Percentiles rank a stretch among this genome's conserved stretches.
These are phyloP conservation scores for Vitis hybrid DNA, from an alignment of 177 flowering plant genomes.

Conservation along the genomic window DNA sequence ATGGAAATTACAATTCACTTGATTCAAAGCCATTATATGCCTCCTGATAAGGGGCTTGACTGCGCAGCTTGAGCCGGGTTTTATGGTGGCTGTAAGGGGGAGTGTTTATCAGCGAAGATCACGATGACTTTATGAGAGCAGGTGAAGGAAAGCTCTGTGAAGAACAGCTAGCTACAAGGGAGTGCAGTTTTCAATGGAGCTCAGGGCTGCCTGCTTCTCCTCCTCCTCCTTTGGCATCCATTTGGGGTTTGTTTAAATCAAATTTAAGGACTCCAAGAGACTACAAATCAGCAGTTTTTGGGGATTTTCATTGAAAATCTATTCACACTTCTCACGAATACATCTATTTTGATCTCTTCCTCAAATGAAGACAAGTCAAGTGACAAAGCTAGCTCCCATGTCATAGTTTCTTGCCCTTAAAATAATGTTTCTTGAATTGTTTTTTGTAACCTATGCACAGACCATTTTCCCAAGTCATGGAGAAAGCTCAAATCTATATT, in stretches of 20 bases:
- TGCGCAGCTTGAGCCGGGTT: conserved; percentile 65
- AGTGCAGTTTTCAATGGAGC: conserved; percentile 8
- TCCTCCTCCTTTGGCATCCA: background rate
- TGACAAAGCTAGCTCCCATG: conserved; percentile 38
- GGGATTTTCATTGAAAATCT: conserved; percentile 9
- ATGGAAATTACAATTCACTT: conserved; percentile 10
- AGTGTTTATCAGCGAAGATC: conserved; percentile 22
- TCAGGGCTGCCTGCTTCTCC: background rate
- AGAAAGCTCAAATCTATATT: conserved; percentile 13
- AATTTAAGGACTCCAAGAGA: conserved; percentile 31
- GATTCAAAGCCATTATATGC: conserved; percentile 41
- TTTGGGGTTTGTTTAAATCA: conserved; percentile 1
- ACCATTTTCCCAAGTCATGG: conserved; percentile 7
- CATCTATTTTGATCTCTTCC: conserved; percentile 9
- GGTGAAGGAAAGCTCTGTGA: conserved; percentile 1
- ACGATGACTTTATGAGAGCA: conserved; percentile 14
- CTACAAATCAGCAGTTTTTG: conserved; percentile 21
- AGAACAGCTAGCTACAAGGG: conserved; percentile 5
- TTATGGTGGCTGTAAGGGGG: conserved; percentile 35
- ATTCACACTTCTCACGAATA: conserved; percentile 10
- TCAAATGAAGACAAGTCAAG: conserved; percentile 17
- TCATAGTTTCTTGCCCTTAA: background rate
- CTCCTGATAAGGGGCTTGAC: conserved; percentile 39
- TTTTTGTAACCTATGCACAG: conserved; percentile 14
- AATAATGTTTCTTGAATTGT: conserved; percentile 17